Percentiles rank a stretch among this genome's conserved stretches.
Evolutionary conservation across 2,329 filamentous ascomycete genomes (phyloP).

Genomic region (Aulographum hederae): DNA sequence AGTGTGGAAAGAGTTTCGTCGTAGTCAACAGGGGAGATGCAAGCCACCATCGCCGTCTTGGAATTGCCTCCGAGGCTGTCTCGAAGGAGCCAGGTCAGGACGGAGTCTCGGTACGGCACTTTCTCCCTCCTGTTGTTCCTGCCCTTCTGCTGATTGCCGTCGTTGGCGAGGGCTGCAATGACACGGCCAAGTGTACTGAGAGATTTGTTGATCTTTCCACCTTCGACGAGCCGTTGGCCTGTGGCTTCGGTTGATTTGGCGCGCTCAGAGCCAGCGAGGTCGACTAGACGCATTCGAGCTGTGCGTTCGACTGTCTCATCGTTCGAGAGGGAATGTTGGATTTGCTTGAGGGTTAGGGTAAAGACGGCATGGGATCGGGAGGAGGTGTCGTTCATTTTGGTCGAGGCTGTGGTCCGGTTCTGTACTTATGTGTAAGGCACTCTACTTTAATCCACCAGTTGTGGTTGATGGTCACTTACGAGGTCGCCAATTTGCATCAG

Average conservation of each 20-base stretch:
- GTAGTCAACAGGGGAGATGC: conserved; percentile 83
- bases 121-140: conserved; percentile 29
- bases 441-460: no score
- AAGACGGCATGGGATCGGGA: conserved; percentile 95
- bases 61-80: conserved; percentile 92
- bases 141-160: conserved; percentile 9
- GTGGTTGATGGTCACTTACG: conserved; percentile 12
- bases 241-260: conserved; percentile 93
- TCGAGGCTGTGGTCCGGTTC: conserved; percentile 77
- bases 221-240: conserved; percentile 75
- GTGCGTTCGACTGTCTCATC: conserved; percentile 93
- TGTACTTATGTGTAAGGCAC: no score
- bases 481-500: conserved; percentile 81
- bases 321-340: conserved; percentile 92
- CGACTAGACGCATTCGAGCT: conserved; percentile 84
- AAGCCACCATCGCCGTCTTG: conserved; percentile 98
- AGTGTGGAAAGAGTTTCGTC: conserved; percentile 93
- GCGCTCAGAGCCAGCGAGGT: conserved; percentile 85
- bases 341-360: conserved; percentile 94
- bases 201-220: conserved; percentile 98
- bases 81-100: conserved; percentile 73
- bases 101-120: conserved; percentile 85
- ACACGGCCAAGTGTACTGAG: conserved; percentile 89
- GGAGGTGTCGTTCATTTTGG: conserved; percentile 98
- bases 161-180: conserved; percentile 71